phyloP scores from a whole-genome alignment of 768 basidiomycete genomes.

The Amanita jacksonii region DNA sequence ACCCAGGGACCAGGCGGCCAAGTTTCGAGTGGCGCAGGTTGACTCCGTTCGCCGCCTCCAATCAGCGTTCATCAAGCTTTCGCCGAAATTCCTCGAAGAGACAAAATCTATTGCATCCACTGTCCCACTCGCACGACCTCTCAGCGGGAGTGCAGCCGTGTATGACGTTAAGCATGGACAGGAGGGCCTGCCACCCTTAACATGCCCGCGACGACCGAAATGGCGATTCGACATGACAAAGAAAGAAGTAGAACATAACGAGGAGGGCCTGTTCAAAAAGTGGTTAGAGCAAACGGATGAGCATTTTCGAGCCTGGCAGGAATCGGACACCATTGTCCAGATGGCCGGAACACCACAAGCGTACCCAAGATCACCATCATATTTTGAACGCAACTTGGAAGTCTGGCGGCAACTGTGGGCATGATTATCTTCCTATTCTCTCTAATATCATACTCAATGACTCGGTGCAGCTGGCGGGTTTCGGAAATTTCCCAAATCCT shows the following conservation, averaged over 20 bases:
- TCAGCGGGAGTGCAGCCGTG: slow-evolving; percentile 31
- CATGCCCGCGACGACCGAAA: slow-evolving; percentile 67
- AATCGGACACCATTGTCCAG: slow-evolving; percentile 11
- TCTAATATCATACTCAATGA: slow-evolving; percentile 8
- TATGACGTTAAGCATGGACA: slow-evolving; percentile 19
- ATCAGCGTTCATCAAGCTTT: slow-evolving; percentile 59
- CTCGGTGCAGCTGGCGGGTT: slow-evolving; percentile 70
- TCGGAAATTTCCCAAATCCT: slow-evolving; percentile 86
- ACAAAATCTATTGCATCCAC: slow-evolving; percentile 48
- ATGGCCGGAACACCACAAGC: slow-evolving; percentile 6
- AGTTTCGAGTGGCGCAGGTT: slow-evolving; percentile 16
- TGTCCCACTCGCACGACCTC: slow-evolving; percentile 46
- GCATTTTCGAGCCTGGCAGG: slow-evolving; percentile 43
- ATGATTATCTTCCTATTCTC: background rate
- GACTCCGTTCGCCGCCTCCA: slow-evolving; percentile 47
- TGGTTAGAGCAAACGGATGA: slow-evolving; percentile 67
- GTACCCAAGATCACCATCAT: slow-evolving; percentile 60
- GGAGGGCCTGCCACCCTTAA: slow-evolving; percentile 18
- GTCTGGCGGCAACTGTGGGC: slow-evolving; percentile 91
- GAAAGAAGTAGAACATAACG: slow-evolving; percentile 82
- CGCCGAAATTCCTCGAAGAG: slow-evolving; percentile 48
- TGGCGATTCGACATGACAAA: slow-evolving; percentile 86
- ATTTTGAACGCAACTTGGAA: slow-evolving; percentile 86
- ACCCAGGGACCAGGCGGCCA: slow-evolving; percentile 2
- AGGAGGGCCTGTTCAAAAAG: slow-evolving; percentile 72